phyloP scores from a whole-genome alignment of 2,329 filamentous ascomycete species.

The Exophiala bonariae region DNA sequence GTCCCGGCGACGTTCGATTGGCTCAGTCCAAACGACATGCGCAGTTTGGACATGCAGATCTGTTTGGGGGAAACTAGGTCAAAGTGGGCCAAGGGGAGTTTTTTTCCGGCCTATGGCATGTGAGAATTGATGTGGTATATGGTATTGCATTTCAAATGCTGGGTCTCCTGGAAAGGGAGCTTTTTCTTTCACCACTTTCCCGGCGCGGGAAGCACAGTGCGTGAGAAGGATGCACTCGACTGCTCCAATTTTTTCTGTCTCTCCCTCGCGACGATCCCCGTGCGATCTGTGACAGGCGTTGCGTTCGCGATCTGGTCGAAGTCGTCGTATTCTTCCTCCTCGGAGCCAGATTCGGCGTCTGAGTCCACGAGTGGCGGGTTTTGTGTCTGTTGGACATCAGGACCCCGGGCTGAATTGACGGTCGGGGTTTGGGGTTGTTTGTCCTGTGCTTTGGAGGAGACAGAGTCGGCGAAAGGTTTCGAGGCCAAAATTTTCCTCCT shows the following conservation, averaged over 20 bases:
- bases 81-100: too few species aligned
- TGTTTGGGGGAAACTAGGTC: too few species aligned
- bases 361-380: slow-evolving; percentile 52
- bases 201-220: slow-evolving; percentile 50
- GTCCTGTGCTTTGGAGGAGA: slow-evolving; percentile 16
- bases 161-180: too few species aligned
- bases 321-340: slow-evolving; percentile 64
- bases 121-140: too few species aligned
- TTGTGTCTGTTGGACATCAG: slow-evolving; percentile 7
- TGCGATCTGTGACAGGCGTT: slow-evolving; percentile 82
- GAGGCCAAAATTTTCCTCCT: slow-evolving; percentile 86
- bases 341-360: slow-evolving; percentile 70
- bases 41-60: too few species aligned
- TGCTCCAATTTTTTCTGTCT: slow-evolving; percentile 52
- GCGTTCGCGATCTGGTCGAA: slow-evolving; percentile 94
- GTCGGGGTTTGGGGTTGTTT: slow-evolving; percentile 48
- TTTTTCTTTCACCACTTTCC: slow-evolving; percentile 44
- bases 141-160: too few species aligned
- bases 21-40: too few species aligned
- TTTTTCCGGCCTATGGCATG: too few species aligned
- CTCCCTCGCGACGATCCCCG: slow-evolving; percentile 68
- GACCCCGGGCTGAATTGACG: not conserved
- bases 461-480: slow-evolving; percentile 74
- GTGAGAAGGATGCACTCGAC: slow-evolving; percentile 50
- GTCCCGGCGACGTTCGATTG: too few species aligned